These are phyloP conservation scores for Uronychia setigera DNA, from an alignment of 73 alveolate genomes.

Conservation along the genomic window DNA sequence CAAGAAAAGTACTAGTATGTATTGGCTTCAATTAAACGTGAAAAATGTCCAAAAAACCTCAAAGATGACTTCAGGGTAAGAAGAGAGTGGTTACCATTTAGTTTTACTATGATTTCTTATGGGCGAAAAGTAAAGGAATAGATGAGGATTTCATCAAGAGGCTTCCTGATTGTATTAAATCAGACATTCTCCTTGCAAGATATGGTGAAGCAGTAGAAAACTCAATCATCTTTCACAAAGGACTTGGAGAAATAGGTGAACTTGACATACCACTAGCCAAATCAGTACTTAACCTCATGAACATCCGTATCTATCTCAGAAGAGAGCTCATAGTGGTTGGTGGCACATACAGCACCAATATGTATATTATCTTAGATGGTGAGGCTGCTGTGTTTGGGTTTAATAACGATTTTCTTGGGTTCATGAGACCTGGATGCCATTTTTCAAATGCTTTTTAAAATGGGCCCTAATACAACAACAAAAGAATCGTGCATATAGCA, in stretches of 20 bases:
- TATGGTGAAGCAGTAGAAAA: constrained; percentile 54
- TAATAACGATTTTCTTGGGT: constrained; percentile 32
- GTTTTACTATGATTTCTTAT: constrained; percentile 51
- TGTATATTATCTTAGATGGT: constrained; percentile 65
- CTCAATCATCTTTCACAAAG: constrained; percentile 36
- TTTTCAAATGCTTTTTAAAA: constrained; percentile 45
- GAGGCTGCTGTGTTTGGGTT: constrained; percentile 59
- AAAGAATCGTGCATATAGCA: constrained; percentile 57
- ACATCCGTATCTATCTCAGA: constrained; percentile 41
- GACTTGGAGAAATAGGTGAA: background rate
- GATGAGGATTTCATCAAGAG: constrained; percentile 29
- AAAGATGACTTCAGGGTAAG: background rate
- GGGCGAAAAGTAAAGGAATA: constrained; percentile 59
- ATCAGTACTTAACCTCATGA: constrained; percentile 34
- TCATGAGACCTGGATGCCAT: constrained; percentile 56
- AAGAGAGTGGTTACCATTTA: no score
- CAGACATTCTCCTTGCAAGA: constrained; percentile 33
- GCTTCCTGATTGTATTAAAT: constrained; percentile 30
- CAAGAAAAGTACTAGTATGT: constrained; percentile 39
- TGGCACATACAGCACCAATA: constrained; percentile 58
- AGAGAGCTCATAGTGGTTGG: constrained; percentile 52
- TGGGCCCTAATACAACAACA: constrained; percentile 13
- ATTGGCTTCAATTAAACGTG: constrained; percentile 23
- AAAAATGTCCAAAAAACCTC: background rate
- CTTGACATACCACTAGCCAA: constrained; percentile 42